A percentile compares a stretch with the other conserved stretches of the same genome.
phyloP scores from a whole-genome alignment of 441 rosid genomes.

The Gossypium davidsonii region DNA sequence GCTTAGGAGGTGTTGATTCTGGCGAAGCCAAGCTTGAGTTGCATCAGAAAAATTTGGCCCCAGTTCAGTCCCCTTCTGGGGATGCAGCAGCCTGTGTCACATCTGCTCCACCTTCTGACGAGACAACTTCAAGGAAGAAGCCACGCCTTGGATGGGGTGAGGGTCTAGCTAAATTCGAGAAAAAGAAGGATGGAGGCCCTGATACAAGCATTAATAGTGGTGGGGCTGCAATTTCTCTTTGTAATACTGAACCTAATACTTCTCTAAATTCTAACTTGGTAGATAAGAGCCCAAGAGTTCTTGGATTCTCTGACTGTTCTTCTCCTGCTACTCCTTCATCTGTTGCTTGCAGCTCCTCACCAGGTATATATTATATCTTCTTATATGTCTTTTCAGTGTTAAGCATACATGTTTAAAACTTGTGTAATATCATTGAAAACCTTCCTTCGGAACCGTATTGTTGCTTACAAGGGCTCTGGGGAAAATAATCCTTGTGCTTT shows the following conservation, averaged over 20 bases:
- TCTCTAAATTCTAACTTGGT: constrained; percentile 41
- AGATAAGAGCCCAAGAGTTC: constrained; percentile 61
- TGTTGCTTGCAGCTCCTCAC: constrained; percentile 50
- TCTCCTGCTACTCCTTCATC: constrained; percentile 95
- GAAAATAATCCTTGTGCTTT: background rate
- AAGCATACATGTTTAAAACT: background rate
- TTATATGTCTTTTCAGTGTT: background rate
- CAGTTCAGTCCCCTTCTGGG: constrained; percentile 55
- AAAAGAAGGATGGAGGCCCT: constrained; percentile 79
- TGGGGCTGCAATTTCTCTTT: constrained; percentile 31
- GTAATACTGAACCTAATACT: constrained; percentile 36
- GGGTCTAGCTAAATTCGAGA: constrained; percentile 95
- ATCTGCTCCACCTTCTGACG: constrained; percentile 51
- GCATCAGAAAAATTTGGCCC: constrained; percentile 39
- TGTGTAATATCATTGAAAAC: background rate
- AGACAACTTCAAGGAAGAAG: constrained; percentile 69
- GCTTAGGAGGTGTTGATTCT: constrained; percentile 58
- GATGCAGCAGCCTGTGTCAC: constrained; percentile 56
- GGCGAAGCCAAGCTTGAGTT: constrained; percentile 52
- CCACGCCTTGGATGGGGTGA: constrained; percentile 98
- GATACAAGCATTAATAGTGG: constrained; percentile 42
- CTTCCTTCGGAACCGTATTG: background rate
- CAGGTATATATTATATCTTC: background rate
- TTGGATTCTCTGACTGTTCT: constrained; percentile 55
- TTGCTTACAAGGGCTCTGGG: background rate